These are phyloP conservation scores for Aspergillus quadrilineatus DNA, from an alignment of 2,329 filamentous ascomycete genomes.

Conservation along the genomic window DNA sequence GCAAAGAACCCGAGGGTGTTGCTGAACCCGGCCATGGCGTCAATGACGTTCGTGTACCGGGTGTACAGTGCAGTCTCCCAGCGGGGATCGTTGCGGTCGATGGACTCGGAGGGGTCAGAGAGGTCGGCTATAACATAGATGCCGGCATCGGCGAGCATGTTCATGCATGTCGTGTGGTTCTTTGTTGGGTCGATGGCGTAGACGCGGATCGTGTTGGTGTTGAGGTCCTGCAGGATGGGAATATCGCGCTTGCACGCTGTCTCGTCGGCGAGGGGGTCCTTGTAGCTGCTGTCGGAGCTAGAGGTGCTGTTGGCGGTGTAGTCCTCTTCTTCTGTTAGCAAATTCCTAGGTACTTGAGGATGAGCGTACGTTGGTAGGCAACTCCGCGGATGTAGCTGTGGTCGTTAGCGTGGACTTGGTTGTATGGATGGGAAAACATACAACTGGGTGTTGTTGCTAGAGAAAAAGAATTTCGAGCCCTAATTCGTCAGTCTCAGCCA, in stretches of 20 bases:
- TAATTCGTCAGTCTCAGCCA: slow-evolving; percentile 28
- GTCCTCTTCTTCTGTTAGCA: slow-evolving; percentile 55
- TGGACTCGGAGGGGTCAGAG: slow-evolving; percentile 74
- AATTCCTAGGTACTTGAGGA: not conserved
- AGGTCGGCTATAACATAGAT: slow-evolving; percentile 95
- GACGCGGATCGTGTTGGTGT: slow-evolving; percentile 87
- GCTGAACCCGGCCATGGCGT: slow-evolving; percentile 73
- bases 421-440: slow-evolving; percentile 35
- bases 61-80: slow-evolving; percentile 77
- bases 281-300: slow-evolving; percentile 58
- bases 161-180: slow-evolving; percentile 82
- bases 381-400: slow-evolving; percentile 78
- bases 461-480: slow-evolving; percentile 83
- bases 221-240: slow-evolving; percentile 71
- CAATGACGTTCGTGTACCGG: slow-evolving; percentile 79
- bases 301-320: slow-evolving; percentile 55
- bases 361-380: slow-evolving; percentile 71
- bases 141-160: slow-evolving; percentile 71
- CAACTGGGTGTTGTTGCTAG: slow-evolving; percentile 72
- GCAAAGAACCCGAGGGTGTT: slow-evolving; percentile 96
- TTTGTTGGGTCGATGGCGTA: slow-evolving; percentile 81
- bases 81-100: slow-evolving; percentile 73
- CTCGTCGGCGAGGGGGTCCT: slow-evolving; percentile 75
- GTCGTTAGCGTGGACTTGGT: not conserved
- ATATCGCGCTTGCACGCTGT: slow-evolving; percentile 76